These are phyloP conservation scores for Arachnomyces sp. DNA, from an alignment of 2,329 filamentous ascomycete genomes.

Conservation along the genomic window DNA sequence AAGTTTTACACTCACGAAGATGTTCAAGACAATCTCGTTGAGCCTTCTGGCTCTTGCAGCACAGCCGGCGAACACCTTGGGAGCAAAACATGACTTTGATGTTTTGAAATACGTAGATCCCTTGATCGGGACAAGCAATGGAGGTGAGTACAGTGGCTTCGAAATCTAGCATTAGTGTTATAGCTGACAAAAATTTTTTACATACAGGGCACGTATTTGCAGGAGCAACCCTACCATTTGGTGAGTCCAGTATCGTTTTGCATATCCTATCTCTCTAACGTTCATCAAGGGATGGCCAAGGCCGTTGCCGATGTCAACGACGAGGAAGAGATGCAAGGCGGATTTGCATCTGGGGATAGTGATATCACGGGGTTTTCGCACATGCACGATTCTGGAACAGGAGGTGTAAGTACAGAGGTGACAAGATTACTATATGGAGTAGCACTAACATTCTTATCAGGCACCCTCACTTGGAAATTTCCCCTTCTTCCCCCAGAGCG, in stretches of 20 bases:
- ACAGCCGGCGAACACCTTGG: too few species aligned
- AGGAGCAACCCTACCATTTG: slow-evolving; percentile 49
- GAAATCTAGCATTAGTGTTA: background rate
- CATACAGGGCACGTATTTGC: slow-evolving; percentile 48
- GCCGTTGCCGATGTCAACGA: slow-evolving; percentile 48
- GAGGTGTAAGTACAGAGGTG: slow-evolving; percentile 28
- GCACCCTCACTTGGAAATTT: slow-evolving; percentile 69
- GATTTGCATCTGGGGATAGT: slow-evolving; percentile 47
- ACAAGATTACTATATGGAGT: too few species aligned
- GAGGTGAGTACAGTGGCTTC: slow-evolving; percentile 24
- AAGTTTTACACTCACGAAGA: too few species aligned
- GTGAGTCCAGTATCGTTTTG: slow-evolving; percentile 19
- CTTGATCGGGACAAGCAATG: slow-evolving; percentile 50
- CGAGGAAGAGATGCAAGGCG: slow-evolving; percentile 50
- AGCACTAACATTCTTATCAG: too few species aligned
- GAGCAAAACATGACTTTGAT: too few species aligned
- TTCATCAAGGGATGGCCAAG: slow-evolving; percentile 45
- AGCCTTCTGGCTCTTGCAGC: too few species aligned
- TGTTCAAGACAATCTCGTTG: too few species aligned
- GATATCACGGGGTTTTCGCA: slow-evolving; percentile 46
- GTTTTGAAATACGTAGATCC: too few species aligned
- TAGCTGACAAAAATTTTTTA: background rate
- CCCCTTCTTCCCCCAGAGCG: slow-evolving; percentile 59
- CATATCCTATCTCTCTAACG: background rate
- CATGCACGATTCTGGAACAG: slow-evolving; percentile 49